These are phyloP conservation scores for Hanseniaspora clermontiae DNA, from an alignment of 805 yeast genomes.

Conservation along the genomic window DNA sequence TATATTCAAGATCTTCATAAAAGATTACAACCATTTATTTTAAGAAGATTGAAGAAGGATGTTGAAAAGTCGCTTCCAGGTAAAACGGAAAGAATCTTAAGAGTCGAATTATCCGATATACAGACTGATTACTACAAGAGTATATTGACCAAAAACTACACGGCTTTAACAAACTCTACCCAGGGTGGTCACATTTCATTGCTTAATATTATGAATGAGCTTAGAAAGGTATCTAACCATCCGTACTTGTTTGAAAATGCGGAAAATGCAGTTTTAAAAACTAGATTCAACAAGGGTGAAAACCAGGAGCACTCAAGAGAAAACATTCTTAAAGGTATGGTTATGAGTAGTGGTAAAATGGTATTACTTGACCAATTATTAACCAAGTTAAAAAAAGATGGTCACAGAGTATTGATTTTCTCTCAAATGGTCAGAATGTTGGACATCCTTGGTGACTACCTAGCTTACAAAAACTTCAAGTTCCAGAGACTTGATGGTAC, in stretches of 20 bases:
- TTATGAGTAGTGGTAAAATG: constrained; percentile 98
- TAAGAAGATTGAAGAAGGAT: constrained; percentile 89
- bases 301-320: constrained; percentile 53
- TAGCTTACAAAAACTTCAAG: constrained; percentile 71
- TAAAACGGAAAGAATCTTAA: constrained; percentile 83
- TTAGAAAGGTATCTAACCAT: constrained; percentile 93
- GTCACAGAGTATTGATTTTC: constrained; percentile 89
- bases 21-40: constrained; percentile 78
- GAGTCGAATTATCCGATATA: constrained; percentile 88
- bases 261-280: constrained; percentile 57
- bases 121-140: constrained; percentile 94
- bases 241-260: constrained; percentile 92
- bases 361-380: constrained; percentile 82
- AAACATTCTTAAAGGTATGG: constrained; percentile 71
- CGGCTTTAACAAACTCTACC: constrained; percentile 78
- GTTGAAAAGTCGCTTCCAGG: constrained; percentile 95
- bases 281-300: constrained; percentile 38
- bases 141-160: constrained; percentile 79
- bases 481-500: constrained; percentile 96
- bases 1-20: constrained; percentile 77
- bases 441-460: constrained; percentile 87
- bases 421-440: constrained; percentile 96
- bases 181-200: constrained; percentile 69
- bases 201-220: constrained; percentile 84
- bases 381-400: constrained; percentile 75